Evolutionary conservation across 352 stramenopile genomes (phyloP), one percentile per base, ranked within the genome.

Genomic region (Thalassiosira pacifica): DNA sequence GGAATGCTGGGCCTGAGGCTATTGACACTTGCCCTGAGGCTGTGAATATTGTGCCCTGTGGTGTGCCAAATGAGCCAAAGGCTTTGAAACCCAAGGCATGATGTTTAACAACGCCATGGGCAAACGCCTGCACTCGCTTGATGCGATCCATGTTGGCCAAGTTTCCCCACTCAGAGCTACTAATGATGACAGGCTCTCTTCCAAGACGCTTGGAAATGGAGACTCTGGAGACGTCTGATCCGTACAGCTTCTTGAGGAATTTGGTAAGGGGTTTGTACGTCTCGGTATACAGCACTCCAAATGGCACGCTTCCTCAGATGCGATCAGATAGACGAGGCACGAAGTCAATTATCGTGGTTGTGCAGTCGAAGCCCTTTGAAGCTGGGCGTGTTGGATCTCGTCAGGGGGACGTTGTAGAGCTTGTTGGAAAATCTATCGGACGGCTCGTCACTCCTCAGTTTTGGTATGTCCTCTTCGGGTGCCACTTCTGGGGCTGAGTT

Each of bases 121-220:
- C 92, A 85, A 99, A 98, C 18, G 98, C 98, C 93, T 99, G 98
- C 27, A 97, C 93, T 88, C 98, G 97, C 96, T 99, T 98, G 90
- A 99, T 99, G 52, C 98, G 95, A 91, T 99, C 98, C 98, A 99
- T 99, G 91, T 99, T 99, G 18, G 98, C 98, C 52, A 96, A 98
- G 91, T 99, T 96, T 24, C 98, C 98, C 93, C 97, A 99, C 87
- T 99, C 96, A 4, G 96, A 97, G 9, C 97, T 98, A 42, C 98
- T 96, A 81, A 99, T 98, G 75, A 99, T 97, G 1, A 96, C 97
- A 13, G 98, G 98, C 48, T 97, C 97, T 34, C 96, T 95, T 65
- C 96, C 95, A 4, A 99, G 93, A 71, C 97, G 96, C 79, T 98
- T 96, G 6, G 98, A 99, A 45, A 99, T 97, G 6, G 92, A 90